Evolutionary conservation across 768 basidiomycete species (phyloP).

Genomic region (Hydnomerulius pinastri): DNA sequence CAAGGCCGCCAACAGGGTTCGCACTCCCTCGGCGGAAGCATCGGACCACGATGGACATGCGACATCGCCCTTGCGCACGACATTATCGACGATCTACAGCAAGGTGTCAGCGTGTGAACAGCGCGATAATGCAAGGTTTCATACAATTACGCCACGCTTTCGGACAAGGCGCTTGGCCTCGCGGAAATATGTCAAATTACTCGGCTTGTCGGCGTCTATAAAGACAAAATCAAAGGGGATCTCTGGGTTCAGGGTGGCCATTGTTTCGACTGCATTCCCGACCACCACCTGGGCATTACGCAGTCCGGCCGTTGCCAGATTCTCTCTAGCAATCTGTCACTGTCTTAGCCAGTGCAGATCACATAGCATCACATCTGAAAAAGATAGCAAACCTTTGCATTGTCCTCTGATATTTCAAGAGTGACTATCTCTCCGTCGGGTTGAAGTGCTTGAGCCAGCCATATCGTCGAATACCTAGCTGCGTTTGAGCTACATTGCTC

Average conservation of each 20-base stretch:
- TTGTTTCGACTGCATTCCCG: constrained; percentile 52
- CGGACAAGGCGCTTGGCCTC: constrained; percentile 62
- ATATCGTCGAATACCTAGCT: constrained; percentile 37
- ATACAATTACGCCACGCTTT: constrained; percentile 61
- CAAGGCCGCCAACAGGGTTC: constrained; percentile 45
- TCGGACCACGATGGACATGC: constrained; percentile 41
- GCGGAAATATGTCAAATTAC: constrained; percentile 55
- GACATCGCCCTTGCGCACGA: constrained; percentile 51
- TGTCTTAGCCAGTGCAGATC: neutral
- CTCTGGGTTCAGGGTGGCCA: constrained; percentile 48
- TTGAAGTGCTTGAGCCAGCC: constrained; percentile 42
- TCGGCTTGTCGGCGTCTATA: constrained; percentile 71
- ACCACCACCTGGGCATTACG: constrained; percentile 50
- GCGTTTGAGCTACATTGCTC: no score
- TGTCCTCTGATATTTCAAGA: constrained; percentile 46
- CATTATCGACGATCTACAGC: constrained; percentile 60
- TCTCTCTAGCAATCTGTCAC: constrained; percentile 56
- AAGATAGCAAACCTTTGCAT: constrained; percentile 41
- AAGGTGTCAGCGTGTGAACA: neutral
- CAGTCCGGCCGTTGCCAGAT: constrained; percentile 56
- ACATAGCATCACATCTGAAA: neutral
- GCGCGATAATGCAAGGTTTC: neutral
- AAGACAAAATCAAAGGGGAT: constrained; percentile 65
- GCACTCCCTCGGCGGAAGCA: constrained; percentile 45
- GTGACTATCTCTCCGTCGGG: constrained; percentile 51